Evolutionary conservation across 495 filamentous ascomycete species (phyloP), one percentile per base, ranked within the genome.

Genomic region (Neurospora sp.): DNA sequence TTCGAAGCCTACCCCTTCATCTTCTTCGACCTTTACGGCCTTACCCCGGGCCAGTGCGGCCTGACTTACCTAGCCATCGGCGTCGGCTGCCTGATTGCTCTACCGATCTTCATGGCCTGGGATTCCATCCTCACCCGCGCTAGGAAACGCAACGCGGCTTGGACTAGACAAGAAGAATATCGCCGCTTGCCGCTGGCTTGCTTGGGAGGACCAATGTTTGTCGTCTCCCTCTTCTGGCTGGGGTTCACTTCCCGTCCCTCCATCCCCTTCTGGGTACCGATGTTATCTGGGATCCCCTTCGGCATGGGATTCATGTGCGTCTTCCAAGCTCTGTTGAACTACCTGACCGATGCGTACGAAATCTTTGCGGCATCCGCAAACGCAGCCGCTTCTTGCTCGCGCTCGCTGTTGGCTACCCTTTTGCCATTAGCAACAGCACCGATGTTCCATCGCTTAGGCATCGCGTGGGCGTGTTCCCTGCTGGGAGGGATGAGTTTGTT

Each of bases 311-410:
- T 91, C 78, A 85, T 82, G 79, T 77, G 80, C 72, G 74, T 77
- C 74, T 79, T 78, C 41, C 91, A 91, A 70, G 86, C 87, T 0
- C 83, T 91, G 11, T 76, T 92, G 16, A 93, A 92, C 76, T 94
- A 93, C 74, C 83, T 93, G 35, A 91, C 91, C 12, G 92, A 95
- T 77, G 91, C 91, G 11, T 94, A 95, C 80, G 87, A 88, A 71
- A 87, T 91, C 71, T 93, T 89, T 78, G 90, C 92, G 1, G 92
- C 92, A 5, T 88, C 85, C 23, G 92, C 92, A 2, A 84, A 92
- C 76, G 91, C 92, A 0, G 91, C 90, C 0, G 87, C 90, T 1
- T 87, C 86, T 0, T 88, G 87, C 70, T 81, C 86, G 39, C 84
- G 92, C 2, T 88, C 86, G 41, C 82, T 91, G 16, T 84, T 91